Base-by-base conservation (phyloP, 495 filamentous ascomycete species). In the Penicillium desertorum region DNA sequence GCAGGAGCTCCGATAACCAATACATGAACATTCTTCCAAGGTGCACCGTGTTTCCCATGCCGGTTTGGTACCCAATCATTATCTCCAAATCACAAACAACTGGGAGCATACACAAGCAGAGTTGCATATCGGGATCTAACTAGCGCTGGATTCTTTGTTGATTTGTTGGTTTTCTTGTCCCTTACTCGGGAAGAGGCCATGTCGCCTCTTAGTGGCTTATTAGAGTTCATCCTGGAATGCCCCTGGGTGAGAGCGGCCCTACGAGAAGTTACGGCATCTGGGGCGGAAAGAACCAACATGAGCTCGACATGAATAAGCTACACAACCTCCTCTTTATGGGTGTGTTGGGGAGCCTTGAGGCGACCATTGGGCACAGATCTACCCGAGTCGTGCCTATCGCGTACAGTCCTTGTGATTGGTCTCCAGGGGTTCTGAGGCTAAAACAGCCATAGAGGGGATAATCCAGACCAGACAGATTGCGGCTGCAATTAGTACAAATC, bases 221-320 rank as follows among this genome's bases (percentile, higher is more conserved):
- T 57, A 57, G 34, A 60, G 43, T 58, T 51, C 23, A 23, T 37
- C 20, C 36, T 27, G 57, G 45, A 63, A 65, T 63, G 60, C 51
- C 47, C 48, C 54, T 46, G 16, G 32, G 11, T 25, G 42, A 27
- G 37, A 51, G 22, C 25, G 32, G 41, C 9, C 3, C 42, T 44
- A 16, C 42, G 20, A 11, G 10, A 20, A 44, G 25, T 11, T 12
- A 9, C 9, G 10, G 9, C 8, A 48, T 48, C 8, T 20, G 1
- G 9, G 16, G 9, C 22, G 11, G n/a, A 46, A 6, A n/a, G 23
- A 29, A 29, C 44, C 14, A 7, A 27, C 14, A 46, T 23, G 8
- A 7, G 22, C 44, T 27, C 25, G 41, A 54, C 14, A 41, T 32
- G 51, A 23, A n/a, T 7, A 12, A 22, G 19, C 23, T 44, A 23